Evolutionary conservation across 352 stramenopile species (phyloP), one percentile per base, ranked within the genome.

Genomic region (Pythium coloratum): DNA sequence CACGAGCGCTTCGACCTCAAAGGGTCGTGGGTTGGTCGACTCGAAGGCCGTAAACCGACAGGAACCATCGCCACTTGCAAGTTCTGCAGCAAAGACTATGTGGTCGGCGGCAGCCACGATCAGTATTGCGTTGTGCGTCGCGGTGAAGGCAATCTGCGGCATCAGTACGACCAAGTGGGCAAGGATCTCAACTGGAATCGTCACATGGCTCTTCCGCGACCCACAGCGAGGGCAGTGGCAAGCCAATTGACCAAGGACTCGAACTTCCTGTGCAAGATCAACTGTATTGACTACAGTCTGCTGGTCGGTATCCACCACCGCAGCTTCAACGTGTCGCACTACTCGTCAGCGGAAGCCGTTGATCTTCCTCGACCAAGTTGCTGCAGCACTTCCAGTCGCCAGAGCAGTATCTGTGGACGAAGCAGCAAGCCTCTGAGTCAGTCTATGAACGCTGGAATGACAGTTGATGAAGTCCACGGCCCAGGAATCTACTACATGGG

Each of bases 261-360:
- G 40, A 75, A 91, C 55, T 98, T 97, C 61, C 71, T 98, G 1
- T 88, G 84, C 53, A 80, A 81, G 26, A 95, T 97, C 77, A 97
- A 97, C 70, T 97, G 95, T 71, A 98, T 98, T 76, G 94, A 98
- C 73, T 98, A 98, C 69, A 97, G 88, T 46, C 87, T 98, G 68
- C 77, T 98, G 26, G 91, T 98, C 57, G 94, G 93, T 3, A 90
- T 98, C 59, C 94, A 98, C 72, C 90, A 98, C 64, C 84, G 93
- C 75, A 94, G 80, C 59, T 91, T 90, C 59, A 90, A 89, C 28
- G 83, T 90, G 13, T 92, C 88, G 47, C 79, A 89, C 47, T 88
- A 83, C 64, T 85, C 82, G 32, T 90, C 84, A 0, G 80, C 81
- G 1, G 76, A 81, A 28, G 79, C 66, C 49, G 77, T 81, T 34